Evolutionary conservation across 768 basidiomycete genomes (phyloP).

Genomic region (Tulasnella calospora): DNA sequence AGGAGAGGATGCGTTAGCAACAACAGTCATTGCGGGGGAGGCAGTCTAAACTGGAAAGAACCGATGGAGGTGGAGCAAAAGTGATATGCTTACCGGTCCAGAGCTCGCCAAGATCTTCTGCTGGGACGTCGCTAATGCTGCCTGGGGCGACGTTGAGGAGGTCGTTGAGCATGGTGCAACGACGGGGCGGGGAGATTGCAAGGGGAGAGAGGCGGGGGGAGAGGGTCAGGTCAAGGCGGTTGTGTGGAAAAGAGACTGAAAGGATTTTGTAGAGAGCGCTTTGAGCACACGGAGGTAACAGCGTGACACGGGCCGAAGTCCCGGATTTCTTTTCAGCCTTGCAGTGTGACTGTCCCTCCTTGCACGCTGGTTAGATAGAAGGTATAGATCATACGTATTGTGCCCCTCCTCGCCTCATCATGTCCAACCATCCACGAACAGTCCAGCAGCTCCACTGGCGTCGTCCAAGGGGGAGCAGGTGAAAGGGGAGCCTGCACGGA

Average conservation of each 20-base stretch:
- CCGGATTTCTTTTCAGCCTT: constrained; percentile 18
- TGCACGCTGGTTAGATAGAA: background rate
- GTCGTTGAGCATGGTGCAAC: constrained; percentile 14
- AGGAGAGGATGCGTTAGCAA: constrained; percentile 14
- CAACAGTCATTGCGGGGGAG: constrained; percentile 15
- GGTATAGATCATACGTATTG: background rate
- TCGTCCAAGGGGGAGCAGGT: background rate
- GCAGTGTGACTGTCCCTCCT: constrained; percentile 1
- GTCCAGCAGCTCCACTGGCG: constrained; percentile 2
- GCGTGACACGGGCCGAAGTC: constrained; percentile 18
- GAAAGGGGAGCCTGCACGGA: background rate
- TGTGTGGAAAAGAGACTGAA: constrained; percentile 7
- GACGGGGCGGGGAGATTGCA: constrained; percentile 21
- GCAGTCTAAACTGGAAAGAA: constrained; percentile 20
- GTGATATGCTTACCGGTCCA: constrained; percentile 55
- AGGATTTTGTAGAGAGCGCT: constrained; percentile 18
- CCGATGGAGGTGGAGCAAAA: background rate
- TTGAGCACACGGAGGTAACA: constrained; percentile 22
- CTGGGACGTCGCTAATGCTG: constrained; percentile 56
- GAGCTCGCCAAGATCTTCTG: constrained; percentile 57
- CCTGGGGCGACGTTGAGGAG: constrained; percentile 54
- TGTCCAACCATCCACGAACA: too few species aligned
- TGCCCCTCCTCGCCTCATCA: background rate
- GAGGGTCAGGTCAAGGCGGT: constrained; percentile 20
- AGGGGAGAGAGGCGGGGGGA: constrained; percentile 22